Evolutionary conservation across 257 asterid species (phyloP).

Genomic region (Lycium barbarum): DNA sequence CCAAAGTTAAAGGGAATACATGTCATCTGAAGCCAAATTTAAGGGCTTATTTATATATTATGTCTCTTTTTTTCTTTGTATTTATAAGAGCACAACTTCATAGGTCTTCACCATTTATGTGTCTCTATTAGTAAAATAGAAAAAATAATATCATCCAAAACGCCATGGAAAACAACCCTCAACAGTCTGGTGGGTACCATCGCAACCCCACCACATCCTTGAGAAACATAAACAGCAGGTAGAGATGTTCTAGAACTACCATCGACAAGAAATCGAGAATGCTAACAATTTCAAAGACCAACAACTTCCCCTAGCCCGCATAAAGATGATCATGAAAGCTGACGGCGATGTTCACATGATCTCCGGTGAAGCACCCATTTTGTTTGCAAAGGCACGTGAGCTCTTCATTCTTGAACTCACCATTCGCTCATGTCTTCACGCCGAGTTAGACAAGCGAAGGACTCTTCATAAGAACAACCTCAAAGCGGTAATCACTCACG

Average conservation of each 20-base stretch:
- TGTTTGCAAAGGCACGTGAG: constrained; percentile 90
- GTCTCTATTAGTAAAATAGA: neutral
- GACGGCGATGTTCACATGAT: constrained; percentile 90
- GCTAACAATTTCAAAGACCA: constrained; percentile 86
- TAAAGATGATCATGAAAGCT: constrained; percentile 91
- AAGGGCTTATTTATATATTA: no score
- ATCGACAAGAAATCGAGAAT: constrained; percentile 70
- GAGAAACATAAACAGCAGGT: constrained; percentile 80
- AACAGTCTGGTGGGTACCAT: constrained; percentile 43
- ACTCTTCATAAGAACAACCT: constrained; percentile 90
- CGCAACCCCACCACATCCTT: constrained; percentile 73
- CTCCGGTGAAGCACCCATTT: constrained; percentile 85
- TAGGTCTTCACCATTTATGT: no score
- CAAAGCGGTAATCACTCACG: constrained; percentile 74
- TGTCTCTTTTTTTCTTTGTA: no score
- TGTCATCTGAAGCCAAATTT: no score
- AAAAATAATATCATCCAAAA: neutral
- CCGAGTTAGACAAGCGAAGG: constrained; percentile 89
- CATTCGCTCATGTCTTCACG: constrained; percentile 88
- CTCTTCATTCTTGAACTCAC: constrained; percentile 88
- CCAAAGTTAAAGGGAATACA: no score
- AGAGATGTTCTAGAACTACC: constrained; percentile 75
- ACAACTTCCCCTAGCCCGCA: constrained; percentile 43
- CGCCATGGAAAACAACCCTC: constrained; percentile 72
- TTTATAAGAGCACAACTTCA: no score